Evolutionary conservation across 2,329 filamentous ascomycete genomes (phyloP).

Genomic region (Phoma sp.): DNA sequence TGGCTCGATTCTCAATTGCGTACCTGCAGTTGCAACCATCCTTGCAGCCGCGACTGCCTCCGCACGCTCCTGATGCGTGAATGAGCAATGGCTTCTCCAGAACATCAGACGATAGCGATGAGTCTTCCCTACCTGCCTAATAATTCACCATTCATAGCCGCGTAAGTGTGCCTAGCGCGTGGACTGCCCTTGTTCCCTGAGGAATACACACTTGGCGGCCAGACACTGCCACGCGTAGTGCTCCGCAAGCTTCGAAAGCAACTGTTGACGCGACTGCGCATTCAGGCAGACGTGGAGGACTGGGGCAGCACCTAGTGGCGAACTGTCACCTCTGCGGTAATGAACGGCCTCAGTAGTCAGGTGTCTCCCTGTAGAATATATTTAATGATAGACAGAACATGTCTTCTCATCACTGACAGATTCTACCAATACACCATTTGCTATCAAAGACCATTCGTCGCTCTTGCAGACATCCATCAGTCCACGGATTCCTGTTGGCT

Average conservation of each 20-base stretch:
- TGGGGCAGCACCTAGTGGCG: not conserved
- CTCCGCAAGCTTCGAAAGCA: not conserved
- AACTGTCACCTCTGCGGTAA: not conserved
- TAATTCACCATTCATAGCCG: not conserved
- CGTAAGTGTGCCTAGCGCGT: slow-evolving; percentile 1
- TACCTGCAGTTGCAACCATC: slow-evolving; percentile 15
- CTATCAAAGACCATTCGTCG: not conserved
- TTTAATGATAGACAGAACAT: not conserved
- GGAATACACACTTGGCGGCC: slow-evolving; percentile 2
- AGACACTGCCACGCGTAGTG: slow-evolving; percentile 14
- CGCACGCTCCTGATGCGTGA: not conserved
- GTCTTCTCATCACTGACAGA: not conserved
- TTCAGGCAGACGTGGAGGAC: slow-evolving; percentile 10
- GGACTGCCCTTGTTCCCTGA: slow-evolving; percentile 10
- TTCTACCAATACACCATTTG: not conserved
- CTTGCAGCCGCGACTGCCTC: not conserved
- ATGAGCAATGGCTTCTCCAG: slow-evolving; percentile 1
- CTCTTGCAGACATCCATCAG: not conserved
- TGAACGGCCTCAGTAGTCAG: slow-evolving; percentile 9
- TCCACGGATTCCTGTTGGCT: not conserved
- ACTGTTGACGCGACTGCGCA: slow-evolving; percentile 1
- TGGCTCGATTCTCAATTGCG: not conserved
- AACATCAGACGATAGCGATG: slow-evolving; percentile 1
- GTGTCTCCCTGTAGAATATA: slow-evolving; percentile 4
- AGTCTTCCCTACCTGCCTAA: not conserved